phyloP scores from a whole-genome alignment of 2,329 filamentous ascomycete species.

The Myriosclerotinia duriaeana region DNA sequence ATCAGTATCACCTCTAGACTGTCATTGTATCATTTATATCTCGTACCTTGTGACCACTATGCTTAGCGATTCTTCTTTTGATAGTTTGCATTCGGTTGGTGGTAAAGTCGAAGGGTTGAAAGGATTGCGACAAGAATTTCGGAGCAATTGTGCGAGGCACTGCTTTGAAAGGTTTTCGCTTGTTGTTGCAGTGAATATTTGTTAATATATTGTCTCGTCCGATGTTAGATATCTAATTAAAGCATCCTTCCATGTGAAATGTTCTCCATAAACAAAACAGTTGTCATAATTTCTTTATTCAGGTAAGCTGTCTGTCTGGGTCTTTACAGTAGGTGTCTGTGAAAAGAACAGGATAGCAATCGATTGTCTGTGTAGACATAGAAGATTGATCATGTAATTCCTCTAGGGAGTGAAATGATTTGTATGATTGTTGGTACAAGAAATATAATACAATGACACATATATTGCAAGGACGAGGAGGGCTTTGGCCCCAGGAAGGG shows the following conservation, averaged over 20 bases:
- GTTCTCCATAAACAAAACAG: not conserved
- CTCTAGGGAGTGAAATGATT: too few species aligned
- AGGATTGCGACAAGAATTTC: not conserved
- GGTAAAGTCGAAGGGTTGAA: not conserved
- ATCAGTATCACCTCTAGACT: not conserved
- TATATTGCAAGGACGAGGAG: not conserved
- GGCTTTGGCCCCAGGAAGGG: not conserved
- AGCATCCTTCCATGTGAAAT: too few species aligned
- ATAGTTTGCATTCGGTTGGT: not conserved
- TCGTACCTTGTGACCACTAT: not conserved
- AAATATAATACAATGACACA: not conserved
- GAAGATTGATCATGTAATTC: not conserved
- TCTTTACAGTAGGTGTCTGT: not conserved
- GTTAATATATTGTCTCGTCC: not conserved
- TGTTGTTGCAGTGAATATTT: constrained; percentile 2
- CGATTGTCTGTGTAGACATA: not conserved
- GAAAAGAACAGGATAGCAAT: not conserved
- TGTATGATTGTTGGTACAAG: not conserved
- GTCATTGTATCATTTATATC: not conserved
- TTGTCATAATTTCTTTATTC: not conserved
- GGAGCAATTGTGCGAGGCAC: not conserved
- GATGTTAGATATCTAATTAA: too few species aligned
- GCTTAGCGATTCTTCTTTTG: not conserved
- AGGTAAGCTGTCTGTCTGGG: too few species aligned
- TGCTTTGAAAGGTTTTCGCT: not conserved